A percentile compares a stretch with the other conserved stretches of the same genome.
Evolutionary conservation across 306 rosid genomes (phyloP).

Genomic region (Delonix regia): DNA sequence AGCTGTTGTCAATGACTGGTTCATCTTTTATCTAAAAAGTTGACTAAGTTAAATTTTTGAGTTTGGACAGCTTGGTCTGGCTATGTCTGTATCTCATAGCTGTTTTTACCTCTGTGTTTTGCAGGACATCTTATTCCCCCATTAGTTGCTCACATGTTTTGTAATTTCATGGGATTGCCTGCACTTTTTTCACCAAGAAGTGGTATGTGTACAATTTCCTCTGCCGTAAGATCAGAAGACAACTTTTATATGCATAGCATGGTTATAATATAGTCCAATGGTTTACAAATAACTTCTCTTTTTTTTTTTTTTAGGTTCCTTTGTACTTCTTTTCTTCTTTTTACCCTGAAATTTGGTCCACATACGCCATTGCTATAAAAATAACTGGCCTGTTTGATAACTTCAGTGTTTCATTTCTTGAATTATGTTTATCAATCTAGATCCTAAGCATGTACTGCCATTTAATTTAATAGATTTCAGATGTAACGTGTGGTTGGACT

Average conservation of each 20-base stretch:
- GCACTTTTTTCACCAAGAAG: slow-evolving; percentile 55
- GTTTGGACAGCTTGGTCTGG: not conserved
- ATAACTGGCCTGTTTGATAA: not conserved
- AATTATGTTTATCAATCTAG: not conserved
- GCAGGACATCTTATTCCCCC: slow-evolving; percentile 93
- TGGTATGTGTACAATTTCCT: slow-evolving; percentile 54
- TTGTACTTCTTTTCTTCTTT: not conserved
- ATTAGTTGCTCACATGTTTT: slow-evolving; percentile 73
- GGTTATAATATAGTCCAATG: not conserved
- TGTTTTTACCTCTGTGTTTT: slow-evolving; percentile 32
- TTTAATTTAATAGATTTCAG: not conserved
- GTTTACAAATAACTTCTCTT: not conserved
- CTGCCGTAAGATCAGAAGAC: not conserved
- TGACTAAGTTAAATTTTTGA: not conserved
- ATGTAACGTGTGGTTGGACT: slow-evolving; percentile 9
- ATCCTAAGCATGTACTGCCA: slow-evolving; percentile 1
- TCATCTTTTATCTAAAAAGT: slow-evolving; percentile 3
- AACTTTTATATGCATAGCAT: not conserved
- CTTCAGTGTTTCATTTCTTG: slow-evolving; percentile 9
- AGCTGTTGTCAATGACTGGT: slow-evolving; percentile 18
- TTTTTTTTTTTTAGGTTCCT: not conserved
- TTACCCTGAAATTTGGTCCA: not conserved
- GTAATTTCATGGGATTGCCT: slow-evolving; percentile 96
- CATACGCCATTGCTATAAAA: not conserved
- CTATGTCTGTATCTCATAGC: slow-evolving; percentile 12